Evolutionary conservation across 176 grass and related monocot species (phyloP).

Genomic region (Ensete ventricosum): DNA sequence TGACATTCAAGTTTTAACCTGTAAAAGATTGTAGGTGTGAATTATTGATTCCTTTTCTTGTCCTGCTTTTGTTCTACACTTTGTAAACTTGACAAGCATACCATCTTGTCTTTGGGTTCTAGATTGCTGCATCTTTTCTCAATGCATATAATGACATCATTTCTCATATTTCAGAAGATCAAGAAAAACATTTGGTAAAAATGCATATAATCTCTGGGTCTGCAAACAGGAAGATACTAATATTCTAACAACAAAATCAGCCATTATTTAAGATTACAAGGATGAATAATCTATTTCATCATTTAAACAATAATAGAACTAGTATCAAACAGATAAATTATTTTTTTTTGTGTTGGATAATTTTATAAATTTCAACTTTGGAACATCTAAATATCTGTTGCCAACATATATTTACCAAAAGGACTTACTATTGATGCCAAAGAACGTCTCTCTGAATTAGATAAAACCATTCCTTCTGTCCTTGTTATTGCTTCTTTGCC

Average conservation of each 20-base stretch:
- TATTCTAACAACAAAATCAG: not conserved
- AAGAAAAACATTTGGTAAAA: not conserved
- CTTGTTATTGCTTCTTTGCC: conserved; percentile 91
- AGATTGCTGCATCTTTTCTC: not conserved
- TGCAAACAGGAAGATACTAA: not conserved
- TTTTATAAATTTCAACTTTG: too few species aligned
- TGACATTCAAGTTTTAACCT: too few species aligned
- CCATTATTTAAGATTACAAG: not conserved
- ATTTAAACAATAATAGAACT: not conserved
- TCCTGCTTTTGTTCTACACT: not conserved
- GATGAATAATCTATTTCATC: not conserved
- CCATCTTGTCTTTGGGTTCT: not conserved
- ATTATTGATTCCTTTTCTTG: not conserved
- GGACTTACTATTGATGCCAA: conserved; percentile 82
- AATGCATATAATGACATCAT: not conserved
- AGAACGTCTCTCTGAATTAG: conserved; percentile 79
- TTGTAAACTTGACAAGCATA: not conserved
- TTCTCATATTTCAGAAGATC: not conserved
- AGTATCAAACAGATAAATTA: not conserved
- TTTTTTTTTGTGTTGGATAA: too few species aligned
- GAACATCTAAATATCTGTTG: too few species aligned
- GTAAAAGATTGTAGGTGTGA: not conserved
- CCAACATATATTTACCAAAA: too few species aligned
- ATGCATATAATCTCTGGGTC: not conserved
- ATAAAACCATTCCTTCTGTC: conserved; percentile 33